Evolutionary conservation across 768 basidiomycete species (phyloP), one percentile per base, ranked within the genome.

Genomic region (Boletus coccyginus): DNA sequence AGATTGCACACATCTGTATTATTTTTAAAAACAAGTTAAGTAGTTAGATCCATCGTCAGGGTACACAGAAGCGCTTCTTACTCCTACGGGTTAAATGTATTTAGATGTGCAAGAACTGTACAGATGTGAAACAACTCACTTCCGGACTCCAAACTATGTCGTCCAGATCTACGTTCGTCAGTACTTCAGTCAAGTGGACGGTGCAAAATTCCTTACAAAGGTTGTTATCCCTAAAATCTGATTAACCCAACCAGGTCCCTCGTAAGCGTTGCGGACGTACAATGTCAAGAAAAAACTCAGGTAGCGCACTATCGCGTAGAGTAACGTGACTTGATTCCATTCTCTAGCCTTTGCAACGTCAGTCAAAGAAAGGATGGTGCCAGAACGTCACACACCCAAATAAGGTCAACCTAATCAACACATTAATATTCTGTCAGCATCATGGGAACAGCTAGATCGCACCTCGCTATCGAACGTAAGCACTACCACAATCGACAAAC

Each of bases 221-320:
- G 0, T 47, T 19, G 27, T 29, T 53, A 17, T 45, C 29, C 46
- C 64, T 65, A 43, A 16, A 44, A 36, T 21, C 2, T 16, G 21
- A 33, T 64, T 39, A 52, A 29, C 6, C 35, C n/a, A 3, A 33
- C 4, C 24, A n/a, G n/a, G 35, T 45, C 14, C 0, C 3, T 46
- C 3, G 11, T 24, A 13, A 32, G 16, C 8, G 35, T 21, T 19
- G 14, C 0, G 17, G 27, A 60, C 60, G 1, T 31, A 65, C 64
- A 52, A 3, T 17, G 57, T n/a, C 17, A 66, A 7, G 41, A 55
- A 44, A 42, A 62, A 56, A n/a, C 61, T 53, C 12, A 62, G 16
- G 39, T 65, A 66, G 42, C 64, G 63, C 43, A 62, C 63, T 39
- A 60, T 56, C 17, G 50, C 53, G 16, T 66, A 66, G 1, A 66